Conservation (phyloP, 345 rosid genomes). For the Erodium maritimum region DNA sequence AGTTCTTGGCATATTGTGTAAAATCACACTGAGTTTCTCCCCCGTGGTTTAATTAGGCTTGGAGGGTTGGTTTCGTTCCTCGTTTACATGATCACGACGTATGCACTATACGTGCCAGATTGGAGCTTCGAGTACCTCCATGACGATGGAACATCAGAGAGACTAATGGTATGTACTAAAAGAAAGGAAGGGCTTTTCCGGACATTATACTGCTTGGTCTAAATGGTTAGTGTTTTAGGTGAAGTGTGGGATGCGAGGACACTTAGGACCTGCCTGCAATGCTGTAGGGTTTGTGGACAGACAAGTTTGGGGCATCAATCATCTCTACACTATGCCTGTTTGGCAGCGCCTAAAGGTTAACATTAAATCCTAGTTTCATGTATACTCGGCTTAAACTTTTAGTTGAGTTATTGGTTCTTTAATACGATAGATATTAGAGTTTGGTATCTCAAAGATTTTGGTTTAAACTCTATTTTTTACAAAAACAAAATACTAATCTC, state of each 20-base stretch:
- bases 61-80: constrained; percentile 43
- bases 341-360: constrained; percentile 49
- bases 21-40: neutral
- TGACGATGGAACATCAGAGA: constrained; percentile 3
- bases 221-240: constrained; percentile 28
- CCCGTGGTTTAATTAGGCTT: constrained; percentile 25
- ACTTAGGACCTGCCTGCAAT: constrained; percentile 61
- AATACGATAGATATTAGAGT: too few relatives aligned
- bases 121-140: constrained; percentile 31
- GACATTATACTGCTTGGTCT: too few relatives aligned
- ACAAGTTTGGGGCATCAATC: constrained; percentile 51
- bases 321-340: constrained; percentile 41
- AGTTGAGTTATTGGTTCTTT: too few relatives aligned
- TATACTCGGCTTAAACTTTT: too few relatives aligned
- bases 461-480: too few relatives aligned
- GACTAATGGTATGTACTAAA: constrained; percentile 25
- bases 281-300: constrained; percentile 56
- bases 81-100: constrained; percentile 42
- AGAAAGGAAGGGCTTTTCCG: too few relatives aligned
- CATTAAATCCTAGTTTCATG: neutral
- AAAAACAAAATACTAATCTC: too few relatives aligned
- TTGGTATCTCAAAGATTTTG: too few relatives aligned
- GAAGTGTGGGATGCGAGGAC: constrained; percentile 63
- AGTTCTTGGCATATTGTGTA: neutral
- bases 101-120: constrained; percentile 45